phyloP scores from a whole-genome alignment of 768 basidiomycete species.

The Russula vinacea region DNA sequence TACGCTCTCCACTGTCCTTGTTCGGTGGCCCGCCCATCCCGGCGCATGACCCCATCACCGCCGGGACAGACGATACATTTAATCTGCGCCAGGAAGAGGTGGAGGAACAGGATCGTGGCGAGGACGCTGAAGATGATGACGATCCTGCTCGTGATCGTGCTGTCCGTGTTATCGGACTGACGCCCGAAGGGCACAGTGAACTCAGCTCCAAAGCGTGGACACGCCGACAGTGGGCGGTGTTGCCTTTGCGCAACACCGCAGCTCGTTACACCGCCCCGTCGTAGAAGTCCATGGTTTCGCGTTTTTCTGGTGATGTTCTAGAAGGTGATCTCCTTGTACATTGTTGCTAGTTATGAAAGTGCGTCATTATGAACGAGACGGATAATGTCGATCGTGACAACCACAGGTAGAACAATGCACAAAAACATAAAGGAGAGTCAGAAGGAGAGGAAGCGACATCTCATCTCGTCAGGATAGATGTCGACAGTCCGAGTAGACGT shows the following conservation, averaged over 20 bases:
- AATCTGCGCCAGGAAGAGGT: slow-evolving; percentile 77
- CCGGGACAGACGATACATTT: slow-evolving; percentile 31
- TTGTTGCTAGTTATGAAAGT: background rate
- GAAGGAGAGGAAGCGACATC: too few species aligned
- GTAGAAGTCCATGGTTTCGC: background rate
- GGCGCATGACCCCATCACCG: slow-evolving; percentile 28
- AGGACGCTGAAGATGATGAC: slow-evolving; percentile 78
- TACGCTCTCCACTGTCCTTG: slow-evolving; percentile 57
- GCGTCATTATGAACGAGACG: background rate
- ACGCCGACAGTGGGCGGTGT: slow-evolving; percentile 49
- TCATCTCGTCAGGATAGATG: slow-evolving; percentile 69
- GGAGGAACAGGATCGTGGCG: slow-evolving; percentile 71
- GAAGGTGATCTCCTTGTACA: background rate
- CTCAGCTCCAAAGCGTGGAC: slow-evolving; percentile 40
- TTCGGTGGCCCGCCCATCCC: slow-evolving; percentile 34
- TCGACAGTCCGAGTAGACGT: slow-evolving; percentile 58
- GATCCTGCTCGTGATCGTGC: slow-evolving; percentile 54
- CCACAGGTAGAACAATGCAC: background rate
- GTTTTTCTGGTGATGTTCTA: background rate
- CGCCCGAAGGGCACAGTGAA: slow-evolving; percentile 40
- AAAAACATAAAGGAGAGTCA: slow-evolving; percentile 3
- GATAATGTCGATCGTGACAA: background rate
- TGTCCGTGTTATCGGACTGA: slow-evolving; percentile 53
- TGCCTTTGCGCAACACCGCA: slow-evolving; percentile 41
- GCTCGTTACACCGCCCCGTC: slow-evolving; percentile 6